phyloP scores from a whole-genome alignment of 345 rosid genomes.

The Eucalyptus lansdowneana region DNA sequence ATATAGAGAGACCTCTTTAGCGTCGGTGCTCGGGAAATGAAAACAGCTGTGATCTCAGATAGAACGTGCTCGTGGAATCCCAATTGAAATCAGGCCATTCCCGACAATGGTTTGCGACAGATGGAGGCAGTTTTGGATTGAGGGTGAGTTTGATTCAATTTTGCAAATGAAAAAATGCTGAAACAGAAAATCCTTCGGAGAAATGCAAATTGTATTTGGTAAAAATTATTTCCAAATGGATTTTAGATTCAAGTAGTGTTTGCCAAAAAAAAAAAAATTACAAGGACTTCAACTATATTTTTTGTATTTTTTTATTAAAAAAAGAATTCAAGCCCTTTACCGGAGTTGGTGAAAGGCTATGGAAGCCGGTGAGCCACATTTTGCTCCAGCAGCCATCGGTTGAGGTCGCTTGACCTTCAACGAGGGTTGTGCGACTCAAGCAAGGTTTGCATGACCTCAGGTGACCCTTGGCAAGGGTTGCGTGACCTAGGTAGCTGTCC shows the following conservation, averaged over 20 bases:
- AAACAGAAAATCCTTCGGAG: neutral
- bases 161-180: too few relatives aligned
- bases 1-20: neutral
- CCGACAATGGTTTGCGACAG: neutral
- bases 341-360: accelerated
- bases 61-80: neutral
- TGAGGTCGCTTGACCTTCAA: neutral
- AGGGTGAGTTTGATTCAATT: too few relatives aligned
- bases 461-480: accelerated
- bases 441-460: neutral
- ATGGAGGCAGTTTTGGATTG: neutral
- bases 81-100: neutral
- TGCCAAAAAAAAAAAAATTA: neutral
- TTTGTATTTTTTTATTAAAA: too few relatives aligned
- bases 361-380: neutral
- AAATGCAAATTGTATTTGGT: too few relatives aligned
- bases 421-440: too few relatives aligned
- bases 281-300: neutral
- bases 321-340: too few relatives aligned
- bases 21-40: neutral
- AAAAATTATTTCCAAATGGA: too few relatives aligned
- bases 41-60: neutral
- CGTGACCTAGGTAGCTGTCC: accelerated
- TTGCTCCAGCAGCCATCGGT: accelerated
- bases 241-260: too few relatives aligned